These are phyloP conservation scores for Viridothelium virens DNA, from an alignment of 495 filamentous ascomycete genomes.

Conservation along the genomic window DNA sequence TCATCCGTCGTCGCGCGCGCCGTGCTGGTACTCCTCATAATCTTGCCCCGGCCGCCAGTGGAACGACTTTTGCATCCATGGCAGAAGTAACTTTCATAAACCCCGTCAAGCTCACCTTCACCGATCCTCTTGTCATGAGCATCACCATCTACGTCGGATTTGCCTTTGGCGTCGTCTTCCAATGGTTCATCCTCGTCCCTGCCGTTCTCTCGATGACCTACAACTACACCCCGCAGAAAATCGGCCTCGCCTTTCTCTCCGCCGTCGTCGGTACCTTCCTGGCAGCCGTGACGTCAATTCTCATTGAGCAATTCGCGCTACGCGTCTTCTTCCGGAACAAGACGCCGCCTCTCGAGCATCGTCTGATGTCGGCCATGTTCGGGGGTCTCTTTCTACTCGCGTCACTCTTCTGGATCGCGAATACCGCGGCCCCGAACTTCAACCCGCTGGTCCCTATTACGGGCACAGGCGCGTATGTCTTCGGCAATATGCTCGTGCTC, in stretches of 20 bases:
- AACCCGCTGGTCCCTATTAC: slow-evolving; percentile 25
- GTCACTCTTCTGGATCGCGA: slow-evolving; percentile 31
- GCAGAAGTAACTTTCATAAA: slow-evolving; percentile 33
- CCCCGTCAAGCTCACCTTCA: slow-evolving; percentile 33
- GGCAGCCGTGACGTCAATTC: slow-evolving; percentile 22
- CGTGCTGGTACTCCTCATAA: slow-evolving; percentile 23
- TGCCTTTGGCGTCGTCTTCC: slow-evolving; percentile 37
- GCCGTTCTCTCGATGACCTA: slow-evolving; percentile 34
- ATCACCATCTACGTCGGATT: slow-evolving; percentile 31
- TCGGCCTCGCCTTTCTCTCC: slow-evolving; percentile 36
- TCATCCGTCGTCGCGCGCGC: slow-evolving; percentile 33
- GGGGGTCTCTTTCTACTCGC: slow-evolving; percentile 19
- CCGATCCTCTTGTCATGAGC: slow-evolving; percentile 37
- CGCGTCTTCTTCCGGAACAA: slow-evolving; percentile 15
- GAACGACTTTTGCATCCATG: slow-evolving; percentile 31
- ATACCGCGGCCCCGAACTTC: slow-evolving; percentile 26
- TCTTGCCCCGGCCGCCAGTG: slow-evolving; percentile 25
- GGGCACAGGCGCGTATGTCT: slow-evolving; percentile 27
- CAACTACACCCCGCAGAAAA: slow-evolving; percentile 32
- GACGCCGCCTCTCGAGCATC: slow-evolving; percentile 23
- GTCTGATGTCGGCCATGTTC: slow-evolving; percentile 28
- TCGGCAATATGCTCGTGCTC: slow-evolving; percentile 29
- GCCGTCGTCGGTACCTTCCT: slow-evolving; percentile 22
- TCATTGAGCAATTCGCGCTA: slow-evolving; percentile 24
- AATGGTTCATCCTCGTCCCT: slow-evolving; percentile 40